Percentiles rank a stretch among this genome's conserved stretches.
phyloP scores from a whole-genome alignment of 495 filamentous ascomycete species.

The Pyrenula massariospora region DNA sequence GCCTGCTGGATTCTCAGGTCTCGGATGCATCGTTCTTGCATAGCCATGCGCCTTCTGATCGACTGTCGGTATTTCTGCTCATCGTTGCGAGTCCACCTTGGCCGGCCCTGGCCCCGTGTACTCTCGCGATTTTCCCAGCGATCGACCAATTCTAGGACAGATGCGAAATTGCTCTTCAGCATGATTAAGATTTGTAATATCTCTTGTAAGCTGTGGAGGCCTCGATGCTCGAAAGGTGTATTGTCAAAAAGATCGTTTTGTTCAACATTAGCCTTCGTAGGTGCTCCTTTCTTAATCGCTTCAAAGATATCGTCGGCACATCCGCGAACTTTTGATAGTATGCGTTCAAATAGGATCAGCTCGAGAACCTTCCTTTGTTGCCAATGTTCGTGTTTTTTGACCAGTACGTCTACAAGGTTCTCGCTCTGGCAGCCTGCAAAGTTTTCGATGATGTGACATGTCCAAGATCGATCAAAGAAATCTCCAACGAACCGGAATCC shows the following conservation, averaged over 20 bases:
- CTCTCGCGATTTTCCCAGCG: conserved; percentile 8
- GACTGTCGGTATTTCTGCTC: conserved; percentile 11
- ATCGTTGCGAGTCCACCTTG: conserved; percentile 8
- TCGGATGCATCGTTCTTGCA: conserved; percentile 6
- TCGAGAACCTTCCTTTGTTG: conserved; percentile 11
- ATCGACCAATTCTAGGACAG: conserved; percentile 7
- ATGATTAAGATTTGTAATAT: conserved; percentile 6
- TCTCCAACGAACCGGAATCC: not conserved
- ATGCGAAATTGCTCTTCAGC: conserved; percentile 8
- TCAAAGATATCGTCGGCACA: not conserved
- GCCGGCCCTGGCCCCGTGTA: conserved; percentile 7
- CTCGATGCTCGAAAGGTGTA: conserved; percentile 7
- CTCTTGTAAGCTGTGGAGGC: conserved; percentile 3
- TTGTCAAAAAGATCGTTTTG: conserved; percentile 4
- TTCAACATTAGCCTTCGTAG: not conserved
- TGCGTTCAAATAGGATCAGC: conserved; percentile 6
- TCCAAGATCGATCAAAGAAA: not conserved
- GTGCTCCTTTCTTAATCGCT: not conserved
- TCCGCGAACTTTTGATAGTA: not conserved
- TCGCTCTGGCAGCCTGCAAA: not conserved
- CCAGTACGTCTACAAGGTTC: not conserved
- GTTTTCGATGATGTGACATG: not conserved
- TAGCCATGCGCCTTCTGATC: conserved; percentile 4
- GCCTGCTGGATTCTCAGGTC: conserved; percentile 4
- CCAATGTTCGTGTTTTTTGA: conserved; percentile 5